Base-by-base conservation (phyloP, 2,329 filamentous ascomycete genomes). In the Fusarium sp. region DNA sequence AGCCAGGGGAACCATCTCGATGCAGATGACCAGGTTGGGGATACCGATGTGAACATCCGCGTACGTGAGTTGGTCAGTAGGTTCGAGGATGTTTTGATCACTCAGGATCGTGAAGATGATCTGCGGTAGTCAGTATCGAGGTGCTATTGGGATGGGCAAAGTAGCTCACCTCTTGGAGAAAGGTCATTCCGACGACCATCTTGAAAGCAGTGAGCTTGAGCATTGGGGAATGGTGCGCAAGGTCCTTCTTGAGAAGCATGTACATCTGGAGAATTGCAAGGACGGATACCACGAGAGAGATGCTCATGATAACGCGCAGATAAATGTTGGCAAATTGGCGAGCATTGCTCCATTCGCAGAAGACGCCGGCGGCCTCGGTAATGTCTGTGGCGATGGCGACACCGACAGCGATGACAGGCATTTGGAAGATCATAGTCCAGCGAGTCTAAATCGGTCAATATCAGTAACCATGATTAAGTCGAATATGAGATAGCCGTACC, bases 391-490 rank as follows among this genome's bases (percentile, higher is more conserved):
- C 58, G 6, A 71, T 20, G 1, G 71, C 40, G 0, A 61, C 52
- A 1, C 44, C 6, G 4, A 68, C 30, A 2, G 71, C 49, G 6
- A 73, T 41, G 1, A 70, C 20, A 3, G 70, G 70, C 50, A 70
- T 71, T 17, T 72, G 71, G 9, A 72, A 72, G 22, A 72, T 70
- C 65, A 73, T 55, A 4, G 65, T 15, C 70, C 70, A 71, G 3
- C 70, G 68, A 4, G 62, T 69, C 68, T 71, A 13, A 0, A n/a
- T 10, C 0, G 2, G 9, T 37, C 19, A 3, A 17, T 17, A 27
- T 55, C 3, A 55, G 44, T 9, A 49, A 6, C 2, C 9, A 1
- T 17, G 1, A 5, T 2, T 7, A 1, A 3, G 20, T 2, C 1
- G 3, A 1, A 10, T 19, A 11, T 11, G 0, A 6, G 5, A 3